These are phyloP conservation scores for Tetrahymena borealis DNA, from an alignment of 73 alveolate species.

Conservation along the genomic window DNA sequence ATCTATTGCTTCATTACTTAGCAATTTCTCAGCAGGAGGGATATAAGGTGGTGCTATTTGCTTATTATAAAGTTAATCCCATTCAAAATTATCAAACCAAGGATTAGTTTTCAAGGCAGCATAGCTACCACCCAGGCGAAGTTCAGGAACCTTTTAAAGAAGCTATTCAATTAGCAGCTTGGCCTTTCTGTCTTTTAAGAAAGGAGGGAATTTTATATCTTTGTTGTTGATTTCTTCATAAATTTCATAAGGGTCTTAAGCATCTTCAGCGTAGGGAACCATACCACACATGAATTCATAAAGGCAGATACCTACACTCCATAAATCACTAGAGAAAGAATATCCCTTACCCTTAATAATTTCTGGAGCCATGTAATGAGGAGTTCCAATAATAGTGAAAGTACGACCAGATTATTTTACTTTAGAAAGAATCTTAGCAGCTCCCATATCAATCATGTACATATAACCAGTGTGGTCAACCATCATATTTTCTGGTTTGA, in stretches of 20 bases:
- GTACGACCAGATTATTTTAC: conserved; percentile 34
- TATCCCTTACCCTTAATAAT: conserved; percentile 69
- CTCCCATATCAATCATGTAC: conserved; percentile 60
- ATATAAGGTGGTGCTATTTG: conserved; percentile 21
- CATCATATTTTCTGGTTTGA: conserved; percentile 76
- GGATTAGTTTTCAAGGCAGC: conserved; percentile 39
- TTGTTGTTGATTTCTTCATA: conserved; percentile 59
- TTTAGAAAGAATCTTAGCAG: conserved; percentile 42
- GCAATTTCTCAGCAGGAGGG: conserved; percentile 16
- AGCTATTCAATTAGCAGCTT: conserved; percentile 41
- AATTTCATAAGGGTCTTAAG: conserved; percentile 72
- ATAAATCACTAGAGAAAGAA: conserved; percentile 59
- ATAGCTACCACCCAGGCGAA: conserved; percentile 40
- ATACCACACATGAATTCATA: conserved; percentile 76
- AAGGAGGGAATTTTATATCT: conserved; percentile 55
- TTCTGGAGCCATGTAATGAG: conserved; percentile 77
- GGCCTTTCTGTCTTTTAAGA: conserved; percentile 45
- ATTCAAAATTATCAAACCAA: conserved; percentile 53
- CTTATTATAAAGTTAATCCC: conserved; percentile 42
- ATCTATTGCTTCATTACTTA: neutral
- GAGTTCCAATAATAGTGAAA: conserved; percentile 56
- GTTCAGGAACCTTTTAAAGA: conserved; percentile 36
- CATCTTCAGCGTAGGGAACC: conserved; percentile 78
- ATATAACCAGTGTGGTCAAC: conserved; percentile 47
- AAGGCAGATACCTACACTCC: conserved; percentile 71